Percentiles rank a stretch among this genome's conserved stretches.
Conservation (phyloP, 306 rosid species). For the Nissolia schottii region DNA sequence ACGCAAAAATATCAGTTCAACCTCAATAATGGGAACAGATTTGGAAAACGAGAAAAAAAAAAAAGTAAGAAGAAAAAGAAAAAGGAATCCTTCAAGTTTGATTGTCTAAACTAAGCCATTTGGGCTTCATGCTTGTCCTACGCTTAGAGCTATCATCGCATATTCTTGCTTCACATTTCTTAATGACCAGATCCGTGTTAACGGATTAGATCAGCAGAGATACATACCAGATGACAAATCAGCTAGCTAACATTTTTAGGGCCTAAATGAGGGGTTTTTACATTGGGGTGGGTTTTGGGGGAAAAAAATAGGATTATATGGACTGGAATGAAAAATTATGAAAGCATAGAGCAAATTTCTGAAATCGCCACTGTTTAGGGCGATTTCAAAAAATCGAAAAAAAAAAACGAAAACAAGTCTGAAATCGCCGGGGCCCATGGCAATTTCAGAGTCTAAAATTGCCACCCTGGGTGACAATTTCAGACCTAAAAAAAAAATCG, state of each 20-base stretch:
- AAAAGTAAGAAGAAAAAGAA: not conserved
- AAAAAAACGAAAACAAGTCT: too few relatives aligned
- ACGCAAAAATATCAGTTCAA: slow-evolving; percentile 22
- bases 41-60: not conserved
- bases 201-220: not conserved
- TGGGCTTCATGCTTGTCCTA: not conserved
- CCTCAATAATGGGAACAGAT: slow-evolving; percentile 16
- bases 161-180: not conserved
- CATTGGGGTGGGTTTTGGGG: too few relatives aligned
- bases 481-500: too few relatives aligned
- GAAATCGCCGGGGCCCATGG: too few relatives aligned
- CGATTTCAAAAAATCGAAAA: too few relatives aligned
- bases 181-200: not conserved
- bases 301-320: too few relatives aligned
- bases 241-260: not conserved
- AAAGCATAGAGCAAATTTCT: too few relatives aligned
- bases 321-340: too few relatives aligned
- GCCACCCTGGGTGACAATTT: too few relatives aligned
- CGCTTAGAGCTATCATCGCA: not conserved
- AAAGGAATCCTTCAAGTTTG: not conserved
- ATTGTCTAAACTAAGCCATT: not conserved
- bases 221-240: not conserved
- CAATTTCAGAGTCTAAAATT: too few relatives aligned
- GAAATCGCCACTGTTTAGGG: too few relatives aligned
- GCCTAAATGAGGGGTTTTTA: too few relatives aligned